A percentile compares a stretch with the other conserved stretches of the same genome.
phyloP scores from a whole-genome alignment of 1,139 yeast species.

The Pneumocystis canis region DNA sequence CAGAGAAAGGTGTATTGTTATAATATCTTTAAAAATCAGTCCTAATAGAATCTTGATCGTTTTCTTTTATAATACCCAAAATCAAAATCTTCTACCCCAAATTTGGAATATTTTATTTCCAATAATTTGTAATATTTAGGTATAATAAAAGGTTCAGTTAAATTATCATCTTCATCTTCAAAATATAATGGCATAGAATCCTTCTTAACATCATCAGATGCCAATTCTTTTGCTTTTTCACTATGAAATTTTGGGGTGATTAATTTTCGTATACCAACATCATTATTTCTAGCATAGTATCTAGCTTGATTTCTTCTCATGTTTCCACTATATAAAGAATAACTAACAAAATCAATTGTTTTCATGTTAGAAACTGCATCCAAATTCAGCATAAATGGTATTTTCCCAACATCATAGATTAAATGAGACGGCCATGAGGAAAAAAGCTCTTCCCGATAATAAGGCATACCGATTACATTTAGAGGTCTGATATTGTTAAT shows the following conservation, averaged over 20 bases:
- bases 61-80: slow-evolving; percentile 32
- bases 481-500: slow-evolving; percentile 34
- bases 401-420: slow-evolving; percentile 39
- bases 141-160: slow-evolving; percentile 14
- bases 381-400: slow-evolving; percentile 21
- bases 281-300: slow-evolving; percentile 7
- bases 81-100: slow-evolving; percentile 91
- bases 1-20: slow-evolving; percentile 63
- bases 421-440: slow-evolving; percentile 65
- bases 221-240: slow-evolving; percentile 35
- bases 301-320: slow-evolving; percentile 26
- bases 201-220: slow-evolving; percentile 9
- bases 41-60: too few species aligned
- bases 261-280: slow-evolving; percentile 14
- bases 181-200: slow-evolving; percentile 8
- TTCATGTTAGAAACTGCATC: slow-evolving; percentile 21
- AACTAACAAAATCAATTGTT: slow-evolving; percentile 20
- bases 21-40: slow-evolving; percentile 31
- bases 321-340: slow-evolving; percentile 39
- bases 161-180: slow-evolving; percentile 16
- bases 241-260: slow-evolving; percentile 54
- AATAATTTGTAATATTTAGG: slow-evolving; percentile 40
- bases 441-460: slow-evolving; percentile 58
- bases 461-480: slow-evolving; percentile 71
- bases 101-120: slow-evolving; percentile 70